These are phyloP conservation scores for Exobasidium rhododendri DNA, from an alignment of 1,284 basidiomycete genomes.

Conservation along the genomic window DNA sequence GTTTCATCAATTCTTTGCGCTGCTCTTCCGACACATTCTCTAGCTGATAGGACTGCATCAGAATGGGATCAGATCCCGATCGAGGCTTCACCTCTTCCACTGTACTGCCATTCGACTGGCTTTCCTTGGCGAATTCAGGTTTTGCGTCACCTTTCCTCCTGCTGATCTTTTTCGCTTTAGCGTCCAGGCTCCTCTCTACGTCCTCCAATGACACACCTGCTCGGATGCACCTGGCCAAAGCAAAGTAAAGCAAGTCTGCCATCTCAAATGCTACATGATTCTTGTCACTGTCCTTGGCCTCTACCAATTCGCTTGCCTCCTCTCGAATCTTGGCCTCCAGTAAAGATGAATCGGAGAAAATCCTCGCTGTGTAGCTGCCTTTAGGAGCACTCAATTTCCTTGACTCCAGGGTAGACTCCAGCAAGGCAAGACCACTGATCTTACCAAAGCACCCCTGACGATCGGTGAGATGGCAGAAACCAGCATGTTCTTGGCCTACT, in stretches of 20 bases:
- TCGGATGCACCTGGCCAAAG: constrained; percentile 78
- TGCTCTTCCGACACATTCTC: constrained; percentile 61
- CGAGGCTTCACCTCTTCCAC: constrained; percentile 42
- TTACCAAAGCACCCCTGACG: constrained; percentile 69
- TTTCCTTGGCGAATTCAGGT: constrained; percentile 66
- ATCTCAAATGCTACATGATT: constrained; percentile 81
- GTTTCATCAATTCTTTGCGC: constrained; percentile 70
- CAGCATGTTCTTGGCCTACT: constrained; percentile 57
- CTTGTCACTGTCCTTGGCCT: constrained; percentile 74
- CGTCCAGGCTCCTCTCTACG: constrained; percentile 79
- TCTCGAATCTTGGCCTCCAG: constrained; percentile 93
- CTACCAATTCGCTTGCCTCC: constrained; percentile 93
- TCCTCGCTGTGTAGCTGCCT: constrained; percentile 84
- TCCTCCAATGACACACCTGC: constrained; percentile 80
- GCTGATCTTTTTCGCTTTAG: constrained; percentile 81
- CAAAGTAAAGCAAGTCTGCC: constrained; percentile 93
- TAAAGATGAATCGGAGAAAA: constrained; percentile 79
- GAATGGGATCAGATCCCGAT: constrained; percentile 57
- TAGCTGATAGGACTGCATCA: constrained; percentile 43
- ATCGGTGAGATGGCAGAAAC: constrained; percentile 87
- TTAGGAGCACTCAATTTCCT: constrained; percentile 74
- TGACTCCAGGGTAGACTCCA: constrained; percentile 76
- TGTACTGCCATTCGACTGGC: background rate
- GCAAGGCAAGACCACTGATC: constrained; percentile 70
- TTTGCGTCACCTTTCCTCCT: constrained; percentile 91